Base-by-base conservation (phyloP, 176 grass and related monocot genomes). In the Ampelocalamus luodianensis region DNA sequence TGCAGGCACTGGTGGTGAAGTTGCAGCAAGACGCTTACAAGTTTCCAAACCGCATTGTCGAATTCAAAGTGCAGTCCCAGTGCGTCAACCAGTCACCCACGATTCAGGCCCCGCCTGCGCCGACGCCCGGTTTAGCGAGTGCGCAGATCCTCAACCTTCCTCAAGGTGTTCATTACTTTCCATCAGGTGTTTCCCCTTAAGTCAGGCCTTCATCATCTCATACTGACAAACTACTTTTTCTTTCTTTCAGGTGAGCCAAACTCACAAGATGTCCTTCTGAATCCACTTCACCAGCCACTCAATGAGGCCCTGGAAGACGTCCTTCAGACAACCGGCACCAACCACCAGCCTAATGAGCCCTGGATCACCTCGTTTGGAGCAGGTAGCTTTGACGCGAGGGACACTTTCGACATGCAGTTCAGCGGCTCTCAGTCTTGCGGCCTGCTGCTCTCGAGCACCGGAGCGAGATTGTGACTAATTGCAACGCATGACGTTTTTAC, bases 11-110 rank as follows among this genome's bases (percentile, higher is more conserved):
- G 80, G 88, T 92, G 60, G 68, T 26, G 82, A 92, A 95, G 72
- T 49, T 95, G 42, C 91, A 92, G 82, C 90, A 95, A 71, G 88
- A 95, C 82, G 90, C 93, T 40, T 95, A 92, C 82, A 87, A 85
- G 87, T 89, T 83, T 43, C 90, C 88, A 15, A 39, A 64, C 66
- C 83, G 77, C 50, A 95, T 95, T 51, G 20, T 80, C 2, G 93
- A 95, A 50, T 90, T 92, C 73, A 90, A 86, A 58, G 79, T 88
- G 81, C 85, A 90, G 74, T 20, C 87, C 32, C 81, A 83, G 59
- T 8, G 71, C 59, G 82, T 42, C 49, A 75, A 53, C 16, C 69
- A 81, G 76, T 49, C 78, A 40, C 48, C 27, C 43, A 56, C 79
- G 7, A 74, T 6, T 1, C 80, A 83, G 26, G 12, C 56, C 18